Percentiles rank a stretch among this genome's conserved stretches.
Evolutionary conservation across 495 filamentous ascomycete genomes (phyloP).

Genomic region (Margaritispora aquatica): DNA sequence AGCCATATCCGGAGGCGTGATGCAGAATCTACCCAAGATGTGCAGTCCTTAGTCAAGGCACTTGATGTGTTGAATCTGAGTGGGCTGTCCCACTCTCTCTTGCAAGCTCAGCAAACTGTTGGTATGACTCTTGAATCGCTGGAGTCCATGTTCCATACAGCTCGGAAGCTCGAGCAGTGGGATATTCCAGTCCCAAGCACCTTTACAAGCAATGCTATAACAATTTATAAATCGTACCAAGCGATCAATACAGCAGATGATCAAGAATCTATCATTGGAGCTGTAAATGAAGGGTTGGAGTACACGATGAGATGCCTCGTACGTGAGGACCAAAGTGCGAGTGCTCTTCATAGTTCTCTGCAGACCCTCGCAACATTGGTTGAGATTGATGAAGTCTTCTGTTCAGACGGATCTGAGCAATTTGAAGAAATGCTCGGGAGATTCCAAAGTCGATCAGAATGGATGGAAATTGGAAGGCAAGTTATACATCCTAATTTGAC

Average conservation of each 20-base stretch:
- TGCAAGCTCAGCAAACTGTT: slow-evolving; percentile 53
- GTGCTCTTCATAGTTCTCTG: slow-evolving; percentile 56
- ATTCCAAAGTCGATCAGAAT: slow-evolving; percentile 59
- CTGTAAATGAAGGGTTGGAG: slow-evolving; percentile 59
- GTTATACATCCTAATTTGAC: not conserved
- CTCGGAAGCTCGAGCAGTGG: slow-evolving; percentile 86
- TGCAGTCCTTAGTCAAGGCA: slow-evolving; percentile 51
- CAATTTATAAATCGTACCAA: slow-evolving; percentile 75
- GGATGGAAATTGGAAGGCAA: slow-evolving; percentile 56
- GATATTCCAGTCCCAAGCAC: slow-evolving; percentile 70
- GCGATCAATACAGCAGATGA: slow-evolving; percentile 63
- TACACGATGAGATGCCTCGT: slow-evolving; percentile 54
- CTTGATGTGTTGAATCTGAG: slow-evolving; percentile 62
- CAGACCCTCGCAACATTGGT: slow-evolving; percentile 69
- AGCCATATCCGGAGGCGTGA: slow-evolving; percentile 60
- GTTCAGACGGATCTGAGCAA: slow-evolving; percentile 47
- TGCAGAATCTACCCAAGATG: slow-evolving; percentile 34
- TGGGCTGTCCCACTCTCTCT: slow-evolving; percentile 65
- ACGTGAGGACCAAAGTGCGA: slow-evolving; percentile 48
- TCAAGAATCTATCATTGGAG: slow-evolving; percentile 37
- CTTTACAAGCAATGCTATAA: slow-evolving; percentile 54
- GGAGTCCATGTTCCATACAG: slow-evolving; percentile 71
- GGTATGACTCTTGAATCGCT: slow-evolving; percentile 48
- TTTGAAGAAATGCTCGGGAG: slow-evolving; percentile 54
- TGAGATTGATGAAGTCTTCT: slow-evolving; percentile 74